Percentiles rank a stretch among this genome's conserved stretches.
phyloP scores from a whole-genome alignment of 2,329 filamentous ascomycete genomes.

The Colletotrichum eremochloae region DNA sequence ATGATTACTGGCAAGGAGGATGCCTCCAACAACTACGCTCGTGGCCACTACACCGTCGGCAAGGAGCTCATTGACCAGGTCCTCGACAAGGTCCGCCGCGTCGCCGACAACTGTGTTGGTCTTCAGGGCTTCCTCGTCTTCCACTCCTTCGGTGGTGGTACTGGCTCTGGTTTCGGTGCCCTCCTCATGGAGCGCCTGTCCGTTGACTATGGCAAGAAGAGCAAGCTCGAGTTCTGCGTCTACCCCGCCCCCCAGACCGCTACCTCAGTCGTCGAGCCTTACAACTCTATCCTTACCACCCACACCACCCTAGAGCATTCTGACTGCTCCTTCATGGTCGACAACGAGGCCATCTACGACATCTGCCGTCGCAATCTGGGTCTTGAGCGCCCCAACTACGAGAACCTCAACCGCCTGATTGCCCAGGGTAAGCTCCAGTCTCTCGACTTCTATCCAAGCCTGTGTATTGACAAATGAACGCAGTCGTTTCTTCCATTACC shows the following conservation, averaged over 20 bases:
- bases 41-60: constrained; percentile 99
- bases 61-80: constrained; percentile 99
- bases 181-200: constrained; percentile 99
- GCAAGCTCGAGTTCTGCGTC: constrained; percentile 99
- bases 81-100: constrained; percentile 95
- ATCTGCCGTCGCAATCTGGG: constrained; percentile 98
- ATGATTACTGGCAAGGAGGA: constrained; percentile 99
- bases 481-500: constrained; percentile 98
- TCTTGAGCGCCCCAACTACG: constrained; percentile 96
- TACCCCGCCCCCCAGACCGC: constrained; percentile 98
- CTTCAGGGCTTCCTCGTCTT: constrained; percentile 99
- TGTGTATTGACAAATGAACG: constrained; percentile 44
- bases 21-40: constrained; percentile 99
- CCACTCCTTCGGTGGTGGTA: constrained; percentile 99
- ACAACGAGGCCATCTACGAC: constrained; percentile 99
- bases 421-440: constrained; percentile 78
- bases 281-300: constrained; percentile 99
- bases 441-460: background rate
- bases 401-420: constrained; percentile 99
- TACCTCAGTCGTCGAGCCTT: constrained; percentile 98
- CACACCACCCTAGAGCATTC: constrained; percentile 99
- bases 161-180: constrained; percentile 97
- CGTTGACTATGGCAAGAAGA: constrained; percentile 99
- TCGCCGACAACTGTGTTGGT: constrained; percentile 97
- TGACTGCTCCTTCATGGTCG: constrained; percentile 99